A percentile compares a stretch with the other conserved stretches of the same genome.
These are phyloP conservation scores for Trypanosoma melophagium DNA, from an alignment of 208 protist genomes.

Conservation along the genomic window DNA sequence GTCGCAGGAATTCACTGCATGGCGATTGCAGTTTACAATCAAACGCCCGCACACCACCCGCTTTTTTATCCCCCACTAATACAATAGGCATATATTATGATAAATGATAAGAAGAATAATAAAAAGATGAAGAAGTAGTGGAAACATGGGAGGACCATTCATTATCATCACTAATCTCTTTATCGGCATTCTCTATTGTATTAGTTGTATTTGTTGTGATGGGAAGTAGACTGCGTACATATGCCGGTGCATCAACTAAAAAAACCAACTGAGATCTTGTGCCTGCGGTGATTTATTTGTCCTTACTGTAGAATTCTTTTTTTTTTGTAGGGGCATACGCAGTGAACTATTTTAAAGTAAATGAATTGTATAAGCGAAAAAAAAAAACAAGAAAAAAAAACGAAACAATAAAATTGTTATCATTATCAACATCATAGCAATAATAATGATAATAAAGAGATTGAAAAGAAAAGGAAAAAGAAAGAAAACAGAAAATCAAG, in stretches of 20 bases:
- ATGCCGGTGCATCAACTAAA: slow-evolving; percentile 12
- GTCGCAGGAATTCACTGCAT: slow-evolving; percentile 8
- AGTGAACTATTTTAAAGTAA: background rate
- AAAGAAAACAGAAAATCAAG: slow-evolving; percentile 6
- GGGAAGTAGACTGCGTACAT: slow-evolving; percentile 9
- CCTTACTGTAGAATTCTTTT: no score
- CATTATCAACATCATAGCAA: no score
- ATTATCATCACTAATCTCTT: no score
- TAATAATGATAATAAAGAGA: slow-evolving; percentile 5
- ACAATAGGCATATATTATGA: slow-evolving; percentile 8
- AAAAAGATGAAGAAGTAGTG: no score
- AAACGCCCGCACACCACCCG: slow-evolving; percentile 7
- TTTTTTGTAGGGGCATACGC: no score
- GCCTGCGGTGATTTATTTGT: background rate
- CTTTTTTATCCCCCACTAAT: slow-evolving; percentile 16
- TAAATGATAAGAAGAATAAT: background rate
- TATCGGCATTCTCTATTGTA: no score
- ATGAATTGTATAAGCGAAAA: background rate
- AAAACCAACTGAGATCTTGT: slow-evolving; percentile 22
- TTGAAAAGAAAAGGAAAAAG: slow-evolving; percentile 22
- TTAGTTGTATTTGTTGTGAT: background rate
- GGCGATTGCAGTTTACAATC: slow-evolving; percentile 14
- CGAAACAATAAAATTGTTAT: background rate
- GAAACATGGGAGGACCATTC: no score
- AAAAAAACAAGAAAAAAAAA: slow-evolving; percentile 10